Evolutionary conservation across 2,329 filamentous ascomycete genomes (phyloP), one percentile per base, ranked within the genome.

Genomic region (Pyrenophora seminiperda): DNA sequence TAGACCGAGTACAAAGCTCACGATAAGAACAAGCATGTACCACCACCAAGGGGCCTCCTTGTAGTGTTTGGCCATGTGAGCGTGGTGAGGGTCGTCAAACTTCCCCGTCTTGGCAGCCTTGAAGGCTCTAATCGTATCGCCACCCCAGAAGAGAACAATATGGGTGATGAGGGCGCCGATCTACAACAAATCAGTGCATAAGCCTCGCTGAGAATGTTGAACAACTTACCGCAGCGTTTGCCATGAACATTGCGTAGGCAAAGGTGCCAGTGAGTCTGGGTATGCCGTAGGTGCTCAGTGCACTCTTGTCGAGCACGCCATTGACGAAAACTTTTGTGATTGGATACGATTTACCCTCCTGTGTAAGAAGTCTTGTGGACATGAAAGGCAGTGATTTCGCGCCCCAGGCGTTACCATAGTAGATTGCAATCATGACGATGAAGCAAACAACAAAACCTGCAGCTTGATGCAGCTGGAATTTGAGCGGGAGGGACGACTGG

Each of bases 161-260:
- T 58, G 55, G 20, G 55, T 40, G 3, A 58, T 46, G 13, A 58
- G 17, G 0, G 53, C 55, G 17, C 55, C 55, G 15, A 58, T 58
- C 54, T 56, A 19, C 1, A 9, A 17, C 0, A 5, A 11, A 2
- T 56, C 31, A 56, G 49, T 11, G 37, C 2, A 2, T 18, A 6
- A 27, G 7, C 1, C 4, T 39, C 3, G 10, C 2, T 19, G 1
- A 11, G 5, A 9, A 10, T 2, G 7, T 5, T 32, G 5, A 13
- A 4, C 3, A 7, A 37, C 48, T 44, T 39, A 56, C 50, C 17
- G 55, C 55, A 41, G 55, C 55, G n/a, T 56, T 58, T 4, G 55
- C 55, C 53, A 56, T 56, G 30, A 58, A 56, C 53, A 56, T 58
- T n/a, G 53, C 40, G 32, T 56, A 58, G 2, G 53, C 55, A 31